phyloP scores from a whole-genome alignment of 2,329 filamentous ascomycete genomes.

The Aspergillus texensis region DNA sequence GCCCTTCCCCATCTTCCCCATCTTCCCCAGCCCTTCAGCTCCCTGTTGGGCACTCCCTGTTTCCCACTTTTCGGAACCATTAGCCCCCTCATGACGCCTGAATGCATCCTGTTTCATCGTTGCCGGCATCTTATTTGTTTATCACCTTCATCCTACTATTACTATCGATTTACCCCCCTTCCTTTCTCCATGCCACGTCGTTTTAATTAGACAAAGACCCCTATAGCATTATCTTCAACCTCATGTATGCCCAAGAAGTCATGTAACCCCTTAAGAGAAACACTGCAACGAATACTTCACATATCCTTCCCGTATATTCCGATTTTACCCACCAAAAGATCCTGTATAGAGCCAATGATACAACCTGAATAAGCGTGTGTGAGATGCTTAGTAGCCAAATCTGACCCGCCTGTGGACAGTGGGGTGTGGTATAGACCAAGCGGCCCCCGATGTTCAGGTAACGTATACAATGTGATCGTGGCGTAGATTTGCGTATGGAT shows the following conservation, averaged over 20 bases:
- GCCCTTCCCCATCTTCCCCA: slow-evolving; percentile 1
- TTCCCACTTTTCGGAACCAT: slow-evolving; percentile 26
- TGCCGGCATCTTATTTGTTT: slow-evolving; percentile 9
- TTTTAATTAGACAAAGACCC: slow-evolving; percentile 44
- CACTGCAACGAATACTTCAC: slow-evolving; percentile 34
- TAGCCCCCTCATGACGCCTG: slow-evolving; percentile 16
- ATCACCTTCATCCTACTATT: slow-evolving; percentile 16
- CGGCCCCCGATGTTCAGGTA: too few relatives aligned
- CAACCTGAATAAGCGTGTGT: slow-evolving; percentile 16
- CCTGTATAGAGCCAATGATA: slow-evolving; percentile 30
- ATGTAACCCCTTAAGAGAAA: slow-evolving; percentile 43
- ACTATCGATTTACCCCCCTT: slow-evolving; percentile 11
- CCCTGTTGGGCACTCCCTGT: slow-evolving; percentile 5
- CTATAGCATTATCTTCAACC: slow-evolving; percentile 32
- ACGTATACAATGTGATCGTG: not conserved
- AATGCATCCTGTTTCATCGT: slow-evolving; percentile 22
- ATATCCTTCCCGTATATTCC: slow-evolving; percentile 23
- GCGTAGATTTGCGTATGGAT: not conserved
- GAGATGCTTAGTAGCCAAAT: not conserved
- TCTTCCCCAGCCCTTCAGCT: not conserved
- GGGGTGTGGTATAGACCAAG: not conserved
- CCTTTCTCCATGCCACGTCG: slow-evolving; percentile 20
- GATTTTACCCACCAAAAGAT: slow-evolving; percentile 29
- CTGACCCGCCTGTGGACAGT: not conserved
- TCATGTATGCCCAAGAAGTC: slow-evolving; percentile 46